phyloP scores from a whole-genome alignment of 176 grass and related monocot genomes.

The Dendrocalamus sinicus region DNA sequence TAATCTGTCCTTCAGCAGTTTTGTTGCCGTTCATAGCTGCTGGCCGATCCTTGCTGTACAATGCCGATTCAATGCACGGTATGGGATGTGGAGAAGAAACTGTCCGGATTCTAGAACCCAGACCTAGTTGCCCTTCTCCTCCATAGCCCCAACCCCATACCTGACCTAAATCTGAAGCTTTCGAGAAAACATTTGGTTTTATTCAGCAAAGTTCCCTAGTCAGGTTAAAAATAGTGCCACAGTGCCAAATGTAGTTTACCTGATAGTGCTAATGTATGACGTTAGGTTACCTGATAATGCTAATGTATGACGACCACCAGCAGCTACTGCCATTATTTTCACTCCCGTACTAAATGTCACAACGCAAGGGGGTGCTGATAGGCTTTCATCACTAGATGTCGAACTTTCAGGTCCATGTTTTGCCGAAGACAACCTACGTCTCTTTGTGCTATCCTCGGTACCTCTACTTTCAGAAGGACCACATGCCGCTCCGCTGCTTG shows the following conservation, averaged over 20 bases:
- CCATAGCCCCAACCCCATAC: constrained; percentile 99
- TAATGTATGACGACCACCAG: constrained; percentile 96
- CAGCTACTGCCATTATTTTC: constrained; percentile 76
- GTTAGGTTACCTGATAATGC: constrained; percentile 87
- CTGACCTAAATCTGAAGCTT: constrained; percentile 92
- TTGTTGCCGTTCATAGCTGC: constrained; percentile 64
- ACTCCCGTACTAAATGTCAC: constrained; percentile 87
- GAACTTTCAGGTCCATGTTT: constrained; percentile 84
- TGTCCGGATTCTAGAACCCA: constrained; percentile 88
- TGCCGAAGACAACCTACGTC: constrained; percentile 78
- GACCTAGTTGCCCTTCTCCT: constrained; percentile 96
- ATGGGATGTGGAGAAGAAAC: constrained; percentile 91
- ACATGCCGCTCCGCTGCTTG: constrained; percentile 61
- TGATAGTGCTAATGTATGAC: constrained; percentile 95
- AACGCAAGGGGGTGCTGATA: constrained; percentile 87
- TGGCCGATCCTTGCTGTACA: constrained; percentile 66
- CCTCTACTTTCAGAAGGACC: constrained; percentile 74
- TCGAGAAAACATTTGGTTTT: constrained; percentile 36
- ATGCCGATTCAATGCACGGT: constrained; percentile 81
- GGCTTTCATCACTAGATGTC: constrained; percentile 83
- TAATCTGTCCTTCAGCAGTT: constrained; percentile 60
- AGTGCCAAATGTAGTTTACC: constrained; percentile 60
- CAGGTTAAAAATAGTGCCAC: not conserved
- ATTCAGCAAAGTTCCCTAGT: constrained; percentile 35
- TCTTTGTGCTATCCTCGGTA: constrained; percentile 79